phyloP scores from a whole-genome alignment of 148 eudicot genomes.

The Rhododendron griersonianum region DNA sequence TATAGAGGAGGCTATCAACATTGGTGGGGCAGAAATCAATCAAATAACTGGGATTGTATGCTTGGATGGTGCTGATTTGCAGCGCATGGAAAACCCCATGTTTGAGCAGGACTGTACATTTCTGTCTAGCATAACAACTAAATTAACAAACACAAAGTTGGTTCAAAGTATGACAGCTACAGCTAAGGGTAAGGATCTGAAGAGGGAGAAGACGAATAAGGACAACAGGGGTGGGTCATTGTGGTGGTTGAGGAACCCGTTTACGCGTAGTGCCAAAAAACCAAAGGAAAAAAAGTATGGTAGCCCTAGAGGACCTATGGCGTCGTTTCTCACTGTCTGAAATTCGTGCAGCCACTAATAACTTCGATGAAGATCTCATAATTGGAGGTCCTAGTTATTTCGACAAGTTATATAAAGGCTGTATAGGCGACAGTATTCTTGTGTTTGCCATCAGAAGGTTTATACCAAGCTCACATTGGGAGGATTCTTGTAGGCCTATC shows the following conservation, averaged over 20 bases:
- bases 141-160: background rate
- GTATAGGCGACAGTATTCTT: background rate
- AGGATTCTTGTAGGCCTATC: background rate
- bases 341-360: background rate
- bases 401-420: background rate
- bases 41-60: background rate
- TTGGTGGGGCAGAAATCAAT: background rate
- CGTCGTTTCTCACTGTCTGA: background rate
- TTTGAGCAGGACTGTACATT: background rate
- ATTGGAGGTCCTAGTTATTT: too few relatives aligned
- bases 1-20: background rate
- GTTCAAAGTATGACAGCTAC: background rate
- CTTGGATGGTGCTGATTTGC: background rate
- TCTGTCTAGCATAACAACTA: background rate
- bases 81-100: background rate
- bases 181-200: background rate
- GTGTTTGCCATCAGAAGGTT: background rate
- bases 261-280: background rate
- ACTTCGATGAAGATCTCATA: background rate
- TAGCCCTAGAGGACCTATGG: background rate
- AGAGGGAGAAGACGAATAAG: background rate
- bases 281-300: too few relatives aligned
- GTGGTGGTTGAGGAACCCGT: background rate
- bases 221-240: background rate
- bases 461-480: background rate